A percentile compares a stretch with the other conserved stretches of the same genome.
phyloP scores from a whole-genome alignment of 345 rosid species.

The Syzygium aqueum region DNA sequence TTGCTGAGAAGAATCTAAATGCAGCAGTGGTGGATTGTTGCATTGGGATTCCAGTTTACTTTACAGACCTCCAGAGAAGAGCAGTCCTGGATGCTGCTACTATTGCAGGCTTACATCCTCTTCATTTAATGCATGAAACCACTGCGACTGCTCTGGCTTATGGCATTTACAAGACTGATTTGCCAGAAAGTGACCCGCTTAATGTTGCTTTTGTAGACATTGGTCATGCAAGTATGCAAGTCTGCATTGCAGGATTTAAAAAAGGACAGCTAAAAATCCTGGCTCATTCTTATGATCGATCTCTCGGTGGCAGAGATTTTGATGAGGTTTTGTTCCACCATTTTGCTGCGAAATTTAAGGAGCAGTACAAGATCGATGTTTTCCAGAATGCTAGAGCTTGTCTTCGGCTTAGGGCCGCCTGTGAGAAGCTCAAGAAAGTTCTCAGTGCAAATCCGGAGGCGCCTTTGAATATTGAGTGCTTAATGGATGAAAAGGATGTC shows the following conservation, averaged over 20 bases:
- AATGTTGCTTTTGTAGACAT: constrained; percentile 90
- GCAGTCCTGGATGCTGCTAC: constrained; percentile 92
- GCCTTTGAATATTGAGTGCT: constrained; percentile 82
- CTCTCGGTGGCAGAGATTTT: constrained; percentile 90
- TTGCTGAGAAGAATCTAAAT: constrained; percentile 80
- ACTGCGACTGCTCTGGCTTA: constrained; percentile 95
- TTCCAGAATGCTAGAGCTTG: constrained; percentile 79
- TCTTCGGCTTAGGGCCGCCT: constrained; percentile 70
- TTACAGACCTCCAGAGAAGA: constrained; percentile 87
- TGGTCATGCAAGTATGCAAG: constrained; percentile 95
- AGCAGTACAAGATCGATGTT: constrained; percentile 86
- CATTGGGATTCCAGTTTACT: constrained; percentile 89
- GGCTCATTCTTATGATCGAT: constrained; percentile 73
- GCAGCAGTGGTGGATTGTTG: constrained; percentile 93
- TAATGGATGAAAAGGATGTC: constrained; percentile 98
- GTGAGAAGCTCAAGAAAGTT: constrained; percentile 92
- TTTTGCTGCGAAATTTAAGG: constrained; percentile 77
- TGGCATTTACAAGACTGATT: constrained; percentile 93
- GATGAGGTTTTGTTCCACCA: constrained; percentile 78
- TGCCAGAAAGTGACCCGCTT: constrained; percentile 74
- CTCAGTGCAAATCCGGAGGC: constrained; percentile 93
- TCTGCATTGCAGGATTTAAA: constrained; percentile 87
- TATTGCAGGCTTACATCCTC: constrained; percentile 87
- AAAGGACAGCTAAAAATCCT: constrained; percentile 77
- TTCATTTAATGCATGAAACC: constrained; percentile 79